phyloP scores from a whole-genome alignment of 1,284 basidiomycete species.

The Stereum hirsutum region DNA sequence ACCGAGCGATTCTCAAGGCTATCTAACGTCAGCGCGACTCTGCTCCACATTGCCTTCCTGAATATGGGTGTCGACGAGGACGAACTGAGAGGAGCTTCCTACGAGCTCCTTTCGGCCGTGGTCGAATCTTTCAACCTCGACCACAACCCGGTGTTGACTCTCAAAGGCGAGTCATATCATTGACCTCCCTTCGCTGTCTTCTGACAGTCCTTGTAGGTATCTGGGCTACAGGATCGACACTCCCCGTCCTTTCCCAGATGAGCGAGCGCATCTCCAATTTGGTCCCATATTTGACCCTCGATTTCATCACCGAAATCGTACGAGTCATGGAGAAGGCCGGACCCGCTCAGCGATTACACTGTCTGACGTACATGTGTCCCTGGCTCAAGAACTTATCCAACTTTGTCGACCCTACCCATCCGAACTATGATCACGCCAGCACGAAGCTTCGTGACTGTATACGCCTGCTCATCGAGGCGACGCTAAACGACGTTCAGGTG shows the following conservation, averaged over 20 bases:
- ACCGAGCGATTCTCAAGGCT: constrained; percentile 67
- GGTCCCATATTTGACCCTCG: constrained; percentile 74
- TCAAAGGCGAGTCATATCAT: constrained; percentile 43
- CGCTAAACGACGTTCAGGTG: constrained; percentile 63
- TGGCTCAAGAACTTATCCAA: constrained; percentile 77
- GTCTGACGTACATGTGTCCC: constrained; percentile 73
- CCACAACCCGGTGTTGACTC: constrained; percentile 54
- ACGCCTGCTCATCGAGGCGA: constrained; percentile 67
- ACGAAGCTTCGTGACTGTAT: constrained; percentile 72
- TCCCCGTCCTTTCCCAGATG: constrained; percentile 68
- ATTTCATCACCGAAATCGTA: constrained; percentile 79
- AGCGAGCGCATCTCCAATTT: constrained; percentile 68
- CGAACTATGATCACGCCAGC: constrained; percentile 60
- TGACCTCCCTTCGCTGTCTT: neutral
- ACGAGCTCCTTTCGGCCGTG: constrained; percentile 71
- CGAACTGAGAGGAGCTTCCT: constrained; percentile 68
- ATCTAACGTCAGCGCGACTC: constrained; percentile 75
- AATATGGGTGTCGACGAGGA: constrained; percentile 69
- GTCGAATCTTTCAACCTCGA: constrained; percentile 75
- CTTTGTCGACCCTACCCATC: constrained; percentile 63
- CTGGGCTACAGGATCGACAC: constrained; percentile 33
- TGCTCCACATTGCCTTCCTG: constrained; percentile 76
- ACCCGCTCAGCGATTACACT: constrained; percentile 52
- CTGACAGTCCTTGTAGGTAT: constrained; percentile 3
- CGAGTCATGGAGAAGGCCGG: constrained; percentile 49